A percentile compares a stretch with the other conserved stretches of the same genome.
Conservation (phyloP, 169 alveolate genomes). For the Plasmodium gaboni region DNA sequence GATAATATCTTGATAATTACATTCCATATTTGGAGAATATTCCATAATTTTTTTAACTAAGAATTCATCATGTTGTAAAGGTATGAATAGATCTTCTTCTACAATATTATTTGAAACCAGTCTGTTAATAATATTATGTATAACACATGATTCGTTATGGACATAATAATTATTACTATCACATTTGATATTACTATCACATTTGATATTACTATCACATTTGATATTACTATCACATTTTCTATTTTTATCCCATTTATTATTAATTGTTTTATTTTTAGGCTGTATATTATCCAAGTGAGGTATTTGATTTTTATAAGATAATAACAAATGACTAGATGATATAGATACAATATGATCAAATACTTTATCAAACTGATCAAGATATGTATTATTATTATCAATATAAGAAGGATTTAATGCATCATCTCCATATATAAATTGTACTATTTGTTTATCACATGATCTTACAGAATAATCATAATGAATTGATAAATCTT, state of each 20-base stretch:
- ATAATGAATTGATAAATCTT: constrained; percentile 96
- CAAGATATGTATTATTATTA: constrained; percentile 37
- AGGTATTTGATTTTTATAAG: not conserved
- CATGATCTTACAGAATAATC: constrained; percentile 97
- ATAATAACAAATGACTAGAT: constrained; percentile 23
- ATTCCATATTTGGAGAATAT: too few species aligned
- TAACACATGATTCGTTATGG: not conserved
- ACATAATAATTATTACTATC: not conserved
- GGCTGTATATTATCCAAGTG: too few species aligned
- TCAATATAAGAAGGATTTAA: constrained; percentile 90
- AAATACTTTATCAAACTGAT: constrained; percentile 52
- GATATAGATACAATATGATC: constrained; percentile 50
- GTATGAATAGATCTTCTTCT: constrained; percentile 12
- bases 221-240: not conserved
- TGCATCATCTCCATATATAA: constrained; percentile 99
- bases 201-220: not conserved
- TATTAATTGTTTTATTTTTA: not conserved
- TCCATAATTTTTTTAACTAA: constrained; percentile 13
- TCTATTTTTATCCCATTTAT: not conserved
- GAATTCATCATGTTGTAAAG: constrained; percentile 21
- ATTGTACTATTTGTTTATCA: constrained; percentile 96
- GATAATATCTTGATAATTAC: not conserved
- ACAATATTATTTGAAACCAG: not conserved
- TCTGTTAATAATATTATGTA: constrained; percentile 3
- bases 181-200: too few species aligned